These are phyloP conservation scores for Fusarium acutatum DNA, from an alignment of 2,329 filamentous ascomycete species.

Conservation along the genomic window DNA sequence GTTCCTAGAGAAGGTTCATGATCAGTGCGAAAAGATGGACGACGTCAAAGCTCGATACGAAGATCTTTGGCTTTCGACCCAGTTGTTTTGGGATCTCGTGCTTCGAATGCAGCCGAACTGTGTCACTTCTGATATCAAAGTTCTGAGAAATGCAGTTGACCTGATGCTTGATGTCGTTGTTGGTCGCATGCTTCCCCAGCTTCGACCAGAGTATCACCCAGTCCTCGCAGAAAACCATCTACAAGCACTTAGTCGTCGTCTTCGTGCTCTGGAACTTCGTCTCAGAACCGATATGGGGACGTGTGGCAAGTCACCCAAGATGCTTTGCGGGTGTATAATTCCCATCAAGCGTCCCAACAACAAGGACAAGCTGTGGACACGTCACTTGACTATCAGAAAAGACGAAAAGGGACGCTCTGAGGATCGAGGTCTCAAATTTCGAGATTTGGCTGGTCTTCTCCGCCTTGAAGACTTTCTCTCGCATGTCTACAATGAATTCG, in stretches of 20 bases:
- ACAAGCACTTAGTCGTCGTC: conserved; percentile 7
- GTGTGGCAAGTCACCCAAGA: conserved; percentile 5
- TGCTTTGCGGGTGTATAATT: conserved; percentile 22
- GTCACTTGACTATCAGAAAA: neutral
- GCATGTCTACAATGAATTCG: conserved; percentile 1
- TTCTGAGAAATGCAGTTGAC: conserved; percentile 2
- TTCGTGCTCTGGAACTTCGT: conserved; percentile 1
- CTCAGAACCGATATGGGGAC: neutral
- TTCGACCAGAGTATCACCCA: neutral
- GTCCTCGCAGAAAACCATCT: neutral
- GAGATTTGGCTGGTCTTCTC: conserved; percentile 24
- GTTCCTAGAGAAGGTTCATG: neutral
- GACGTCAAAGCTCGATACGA: conserved; percentile 3
- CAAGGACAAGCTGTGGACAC: conserved; percentile 21
- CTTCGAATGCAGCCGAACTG: conserved; percentile 30
- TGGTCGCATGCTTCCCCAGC: neutral
- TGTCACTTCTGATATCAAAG: neutral
- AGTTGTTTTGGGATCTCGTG: conserved; percentile 26
- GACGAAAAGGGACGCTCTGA: neutral
- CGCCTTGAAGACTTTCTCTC: conserved; percentile 26
- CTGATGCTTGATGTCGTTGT: conserved; percentile 14
- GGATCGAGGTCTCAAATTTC: neutral
- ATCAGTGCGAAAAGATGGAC: neutral
- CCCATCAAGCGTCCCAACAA: conserved; percentile 12
- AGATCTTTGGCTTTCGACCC: conserved; percentile 14